Evolutionary conservation across 768 basidiomycete genomes (phyloP), one percentile per base, ranked within the genome.

Genomic region (Mycena latifolia): DNA sequence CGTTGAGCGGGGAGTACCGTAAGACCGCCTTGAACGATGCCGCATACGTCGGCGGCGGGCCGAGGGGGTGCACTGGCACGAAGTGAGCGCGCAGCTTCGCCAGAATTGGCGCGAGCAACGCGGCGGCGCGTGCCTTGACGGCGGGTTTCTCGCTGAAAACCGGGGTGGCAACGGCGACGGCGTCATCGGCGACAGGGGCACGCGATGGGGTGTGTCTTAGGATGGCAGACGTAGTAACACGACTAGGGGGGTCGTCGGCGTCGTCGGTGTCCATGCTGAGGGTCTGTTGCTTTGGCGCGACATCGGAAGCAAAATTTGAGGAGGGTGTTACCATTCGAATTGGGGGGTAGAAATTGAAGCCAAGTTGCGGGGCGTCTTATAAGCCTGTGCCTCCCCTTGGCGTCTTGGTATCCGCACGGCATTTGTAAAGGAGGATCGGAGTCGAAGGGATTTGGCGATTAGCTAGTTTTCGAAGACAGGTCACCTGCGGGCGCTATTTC

Each of bases 181-280:
- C 24, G 43, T n/a, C 43, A 9, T 10, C 25, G 11, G 2, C n/a
- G 24, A 15, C 24, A 12, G 22, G n/a, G 45, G 22, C 24, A 22
- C 45, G 4, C 22, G 14, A 11, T 7, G 45, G 9, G 24, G 45
- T 14, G 24, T 46, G 22, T 25, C 24, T 46, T 25, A 46, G 43
- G 43, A 22, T 25, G 45, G 45, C 11, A 46, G 45, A 46, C 5
- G 45, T 46, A 5, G 24, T 24, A 18, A 22, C 45, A 46, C 45
- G n/a, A 46, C 45, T 24, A 25, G 45, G 45, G 14, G 45, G 45
- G n/a, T 46, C 45, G 22, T 46, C 45, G 22, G 45, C 24, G 45
- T 46, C 45, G 9, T 46, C 45, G 22, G 45, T 25, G 45, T 46
- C 45, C 45, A 46, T 46, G 45, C 45, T 46, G 45, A 25, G 45